Evolutionary conservation across 2,329 filamentous ascomycete genomes (phyloP), one percentile per base, ranked within the genome.

Genomic region (Fusarium annulatum): DNA sequence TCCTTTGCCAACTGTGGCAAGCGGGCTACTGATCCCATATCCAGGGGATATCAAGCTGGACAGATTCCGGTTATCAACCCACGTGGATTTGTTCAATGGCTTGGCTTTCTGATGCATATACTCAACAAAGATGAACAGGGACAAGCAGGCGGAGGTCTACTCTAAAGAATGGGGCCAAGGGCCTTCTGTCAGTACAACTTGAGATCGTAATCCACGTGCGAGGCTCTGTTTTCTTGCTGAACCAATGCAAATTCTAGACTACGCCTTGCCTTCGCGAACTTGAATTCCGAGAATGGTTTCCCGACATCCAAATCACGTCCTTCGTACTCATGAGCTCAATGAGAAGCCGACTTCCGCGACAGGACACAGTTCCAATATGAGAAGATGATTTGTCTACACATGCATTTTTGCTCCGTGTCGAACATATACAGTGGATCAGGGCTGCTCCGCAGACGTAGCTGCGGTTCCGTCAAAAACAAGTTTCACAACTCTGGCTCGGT

Each of bases 41-140:
- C 15, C 12, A 19, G 9, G 4, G 6, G 11, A 38, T 3, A 36
- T 9, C n/a, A 6, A 28, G 23, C 14, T n/a, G 19, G 18, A 30
- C 7, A 16, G 23, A 10, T n/a, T 10, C 7, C 5, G 4, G 19
- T n/a, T n/a, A 3, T 4, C 21, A 39, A 14, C 1, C 19, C 3
- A n/a, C 2, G 6, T 10, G 0, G 5, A 7, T 15, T 14, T 14
- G 19, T 55, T 9, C 4, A 41, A n/a, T 19, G 14, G 14, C 2
- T 41, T 38, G 18, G 3, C 34, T 18, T n/a, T 18, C 15, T 2
- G 14, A 28, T 26, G 34, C 33, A 28, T 38, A 26, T 10, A 26
- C 33, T 26, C 51, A 38, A 9, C 18, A 21, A 28, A 39, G 23
- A 39, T 28, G 14, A 38, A 36, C 2, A 21, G 19, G 34, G 23